phyloP scores from a whole-genome alignment of 2,329 filamentous ascomycete species.

The Helotiales sp. region DNA sequence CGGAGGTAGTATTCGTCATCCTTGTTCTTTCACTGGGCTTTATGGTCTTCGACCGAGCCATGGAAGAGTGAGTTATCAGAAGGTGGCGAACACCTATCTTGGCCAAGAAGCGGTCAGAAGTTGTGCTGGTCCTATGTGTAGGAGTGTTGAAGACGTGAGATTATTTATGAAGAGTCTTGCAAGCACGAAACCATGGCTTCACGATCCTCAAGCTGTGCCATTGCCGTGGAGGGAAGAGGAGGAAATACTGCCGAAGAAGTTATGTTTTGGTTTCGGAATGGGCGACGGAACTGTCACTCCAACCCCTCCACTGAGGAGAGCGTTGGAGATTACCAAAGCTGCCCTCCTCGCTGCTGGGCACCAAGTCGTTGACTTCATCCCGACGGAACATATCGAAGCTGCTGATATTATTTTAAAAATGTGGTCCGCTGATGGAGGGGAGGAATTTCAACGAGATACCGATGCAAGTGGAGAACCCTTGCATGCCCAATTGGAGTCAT shows the following conservation, averaged over 20 bases:
- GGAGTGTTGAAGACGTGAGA: slow-evolving; percentile 40
- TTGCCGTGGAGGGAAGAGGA: slow-evolving; percentile 5
- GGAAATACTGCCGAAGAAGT: slow-evolving; percentile 33
- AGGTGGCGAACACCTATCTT: background rate
- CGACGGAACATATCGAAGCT: background rate
- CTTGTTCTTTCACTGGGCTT: slow-evolving; percentile 46
- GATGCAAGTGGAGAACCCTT: slow-evolving; percentile 28
- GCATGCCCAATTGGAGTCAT: slow-evolving; percentile 21
- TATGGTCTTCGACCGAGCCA: slow-evolving; percentile 38
- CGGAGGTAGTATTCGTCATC: slow-evolving; percentile 20
- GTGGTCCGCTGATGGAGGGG: slow-evolving; percentile 5
- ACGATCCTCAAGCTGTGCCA: slow-evolving; percentile 51
- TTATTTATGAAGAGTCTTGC: slow-evolving; percentile 44
- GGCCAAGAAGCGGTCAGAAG: slow-evolving; percentile 36
- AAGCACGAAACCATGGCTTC: slow-evolving; percentile 41
- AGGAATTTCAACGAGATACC: slow-evolving; percentile 26
- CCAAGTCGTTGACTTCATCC: slow-evolving; percentile 37
- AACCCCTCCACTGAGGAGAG: slow-evolving; percentile 39
- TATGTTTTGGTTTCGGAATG: slow-evolving; percentile 4
- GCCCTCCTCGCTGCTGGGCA: slow-evolving; percentile 35
- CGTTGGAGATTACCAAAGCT: slow-evolving; percentile 43
- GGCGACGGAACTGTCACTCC: background rate
- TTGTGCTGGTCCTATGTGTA: slow-evolving; percentile 44
- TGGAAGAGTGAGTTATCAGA: slow-evolving; percentile 11
- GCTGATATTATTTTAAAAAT: slow-evolving; percentile 1